A percentile compares a stretch with the other conserved stretches of the same genome.
phyloP scores from a whole-genome alignment of 148 eudicot genomes.

The Linanthus parryae region DNA sequence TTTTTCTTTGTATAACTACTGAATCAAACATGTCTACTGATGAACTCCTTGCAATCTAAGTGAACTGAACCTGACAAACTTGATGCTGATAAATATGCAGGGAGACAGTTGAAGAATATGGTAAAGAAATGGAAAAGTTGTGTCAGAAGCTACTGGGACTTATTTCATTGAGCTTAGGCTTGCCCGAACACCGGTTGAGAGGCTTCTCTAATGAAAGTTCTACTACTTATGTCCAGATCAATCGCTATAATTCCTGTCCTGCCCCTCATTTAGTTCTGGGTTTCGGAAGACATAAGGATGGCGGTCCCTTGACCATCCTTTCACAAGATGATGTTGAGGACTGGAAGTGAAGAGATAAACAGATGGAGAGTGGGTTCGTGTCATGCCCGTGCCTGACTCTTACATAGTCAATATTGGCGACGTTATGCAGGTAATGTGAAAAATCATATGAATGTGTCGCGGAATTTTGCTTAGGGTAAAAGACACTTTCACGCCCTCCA shows the following conservation, averaged over 20 bases:
- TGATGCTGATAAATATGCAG: no score
- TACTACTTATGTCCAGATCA: constrained; percentile 26
- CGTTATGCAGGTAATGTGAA: no score
- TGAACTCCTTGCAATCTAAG: no score
- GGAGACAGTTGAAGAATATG: constrained; percentile 27
- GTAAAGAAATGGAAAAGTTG: constrained; percentile 17
- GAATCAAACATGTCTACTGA: no score
- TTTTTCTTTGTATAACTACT: no score
- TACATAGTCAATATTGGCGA: no score
- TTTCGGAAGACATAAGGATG: constrained; percentile 39
- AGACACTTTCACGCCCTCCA: no score
- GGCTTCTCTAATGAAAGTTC: constrained; percentile 16
- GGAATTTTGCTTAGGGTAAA: no score
- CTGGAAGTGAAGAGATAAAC: constrained; percentile 36
- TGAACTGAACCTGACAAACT: no score
- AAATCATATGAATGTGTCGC: no score
- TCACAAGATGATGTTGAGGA: constrained; percentile 43
- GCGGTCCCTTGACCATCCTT: constrained; percentile 36
- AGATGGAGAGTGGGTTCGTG: constrained; percentile 42
- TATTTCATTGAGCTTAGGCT: constrained; percentile 23
- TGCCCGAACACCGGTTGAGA: constrained; percentile 10
- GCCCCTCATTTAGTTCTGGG: constrained; percentile 39
- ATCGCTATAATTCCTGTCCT: constrained; percentile 39
- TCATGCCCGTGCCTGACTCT: no score
- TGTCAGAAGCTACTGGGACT: constrained; percentile 17